Conservation (phyloP, 2,329 filamentous ascomycete genomes). For the Botrytis elliptica region DNA sequence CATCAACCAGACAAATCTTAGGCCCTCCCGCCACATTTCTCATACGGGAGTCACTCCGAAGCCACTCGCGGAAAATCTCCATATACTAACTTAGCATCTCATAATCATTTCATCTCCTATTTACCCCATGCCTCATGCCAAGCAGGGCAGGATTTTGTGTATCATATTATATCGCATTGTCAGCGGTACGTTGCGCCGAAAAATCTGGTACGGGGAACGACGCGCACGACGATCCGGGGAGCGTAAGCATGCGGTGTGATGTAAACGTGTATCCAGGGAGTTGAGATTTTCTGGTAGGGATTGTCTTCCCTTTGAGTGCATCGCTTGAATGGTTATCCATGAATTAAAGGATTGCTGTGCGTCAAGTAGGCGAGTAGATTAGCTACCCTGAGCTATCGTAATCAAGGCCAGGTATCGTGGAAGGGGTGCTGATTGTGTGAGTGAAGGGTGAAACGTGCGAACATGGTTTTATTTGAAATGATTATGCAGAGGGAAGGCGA, state of each 20-base stretch:
- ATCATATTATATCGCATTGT: background rate
- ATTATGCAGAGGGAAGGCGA: slow-evolving; percentile 8
- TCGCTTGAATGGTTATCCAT: slow-evolving; percentile 3
- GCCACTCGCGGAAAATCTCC: slow-evolving; percentile 5
- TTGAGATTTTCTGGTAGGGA: background rate
- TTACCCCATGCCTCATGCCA: background rate
- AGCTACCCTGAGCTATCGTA: background rate
- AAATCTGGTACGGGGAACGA: background rate
- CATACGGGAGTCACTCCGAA: slow-evolving; percentile 7
- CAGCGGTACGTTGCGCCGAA: background rate
- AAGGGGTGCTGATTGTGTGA: background rate
- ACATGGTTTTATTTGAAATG: slow-evolving; percentile 3
- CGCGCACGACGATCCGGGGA: slow-evolving; percentile 11
- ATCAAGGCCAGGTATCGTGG: background rate
- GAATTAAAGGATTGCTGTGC: slow-evolving; percentile 4
- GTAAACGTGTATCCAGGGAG: slow-evolving; percentile 2
- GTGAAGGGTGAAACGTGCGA: slow-evolving; percentile 9
- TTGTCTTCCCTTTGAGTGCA: background rate
- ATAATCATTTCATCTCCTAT: background rate
- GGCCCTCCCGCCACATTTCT: background rate
- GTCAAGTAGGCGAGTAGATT: background rate
- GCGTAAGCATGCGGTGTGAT: slow-evolving; percentile 16
- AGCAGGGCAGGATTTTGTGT: background rate
- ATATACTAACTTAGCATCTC: background rate
- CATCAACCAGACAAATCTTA: background rate